Evolutionary conservation across 78 protist genomes (phyloP).

Genomic region (Trichosphaerium sp.): DNA sequence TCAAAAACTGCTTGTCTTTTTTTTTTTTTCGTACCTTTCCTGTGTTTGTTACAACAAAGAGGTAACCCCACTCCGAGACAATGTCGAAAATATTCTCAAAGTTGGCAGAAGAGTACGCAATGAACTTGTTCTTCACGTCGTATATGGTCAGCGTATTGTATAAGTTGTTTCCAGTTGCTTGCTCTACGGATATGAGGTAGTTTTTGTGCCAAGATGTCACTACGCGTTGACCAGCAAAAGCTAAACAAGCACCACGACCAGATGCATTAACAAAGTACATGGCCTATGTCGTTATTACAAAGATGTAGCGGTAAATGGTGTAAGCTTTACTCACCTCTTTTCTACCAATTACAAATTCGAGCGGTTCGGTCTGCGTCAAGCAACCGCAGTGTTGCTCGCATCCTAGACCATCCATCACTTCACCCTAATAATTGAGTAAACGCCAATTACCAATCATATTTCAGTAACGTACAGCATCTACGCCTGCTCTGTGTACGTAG

Average conservation of each 20-base stretch:
- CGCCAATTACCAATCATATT: too few relatives aligned
- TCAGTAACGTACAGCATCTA: too few relatives aligned
- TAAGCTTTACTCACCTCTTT: too few relatives aligned
- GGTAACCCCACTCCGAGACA: conserved; percentile 67
- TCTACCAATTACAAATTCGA: too few relatives aligned
- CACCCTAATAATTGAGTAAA: too few relatives aligned
- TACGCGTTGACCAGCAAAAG: conserved; percentile 16
- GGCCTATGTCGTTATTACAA: too few relatives aligned
- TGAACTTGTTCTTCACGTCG: conserved; percentile 62
- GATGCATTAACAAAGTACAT: conserved; percentile 3
- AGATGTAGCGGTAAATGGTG: too few relatives aligned
- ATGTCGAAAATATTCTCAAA: conserved; percentile 38
- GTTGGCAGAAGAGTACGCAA: conserved; percentile 52
- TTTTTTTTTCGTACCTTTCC: not conserved
- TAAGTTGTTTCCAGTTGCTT: not conserved
- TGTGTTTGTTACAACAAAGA: conserved; percentile 56
- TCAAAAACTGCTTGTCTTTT: too few relatives aligned
- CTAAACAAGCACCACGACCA: conserved; percentile 18
- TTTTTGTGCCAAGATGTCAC: conserved; percentile 47
- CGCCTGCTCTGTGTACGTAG: too few relatives aligned
- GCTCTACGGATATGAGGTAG: conserved; percentile 55
- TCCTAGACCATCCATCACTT: too few relatives aligned
- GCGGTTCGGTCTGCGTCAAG: too few relatives aligned
- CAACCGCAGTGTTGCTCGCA: too few relatives aligned
- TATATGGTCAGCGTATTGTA: conserved; percentile 54